Conservation (phyloP, 2,329 filamentous ascomycete genomes). For the Pseudopyricularia javanii region DNA sequence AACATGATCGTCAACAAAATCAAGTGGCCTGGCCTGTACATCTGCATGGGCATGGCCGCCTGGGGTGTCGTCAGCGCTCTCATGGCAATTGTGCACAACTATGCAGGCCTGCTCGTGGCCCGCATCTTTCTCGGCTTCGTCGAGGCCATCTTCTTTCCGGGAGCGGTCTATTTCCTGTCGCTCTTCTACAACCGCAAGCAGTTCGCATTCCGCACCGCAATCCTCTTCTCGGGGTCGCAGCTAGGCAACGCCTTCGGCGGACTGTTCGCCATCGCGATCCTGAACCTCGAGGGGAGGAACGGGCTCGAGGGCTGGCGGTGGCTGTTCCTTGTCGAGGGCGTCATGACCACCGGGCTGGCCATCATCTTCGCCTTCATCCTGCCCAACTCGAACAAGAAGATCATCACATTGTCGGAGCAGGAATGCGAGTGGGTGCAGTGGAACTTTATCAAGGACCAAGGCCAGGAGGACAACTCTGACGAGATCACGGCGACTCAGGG, state of each 20-base stretch:
- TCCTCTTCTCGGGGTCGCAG: constrained; percentile 18
- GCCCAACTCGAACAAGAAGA: constrained; percentile 11
- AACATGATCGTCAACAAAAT: constrained; percentile 22
- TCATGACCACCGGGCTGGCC: constrained; percentile 10
- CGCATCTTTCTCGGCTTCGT: constrained; percentile 39
- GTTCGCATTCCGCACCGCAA: constrained; percentile 18
- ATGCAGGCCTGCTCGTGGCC: constrained; percentile 25
- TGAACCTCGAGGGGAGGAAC: constrained; percentile 12
- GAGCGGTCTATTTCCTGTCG: constrained; percentile 23
- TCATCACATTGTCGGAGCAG: constrained; percentile 8
- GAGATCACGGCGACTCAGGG: constrained; percentile 16
- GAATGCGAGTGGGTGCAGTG: constrained; percentile 12
- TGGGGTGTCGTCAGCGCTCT: constrained; percentile 36
- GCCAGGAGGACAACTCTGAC: constrained; percentile 10
- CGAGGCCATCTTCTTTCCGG: constrained; percentile 43
- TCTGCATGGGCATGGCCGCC: constrained; percentile 33
- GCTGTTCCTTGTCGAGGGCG: constrained; percentile 17
- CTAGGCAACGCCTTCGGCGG: constrained; percentile 22
- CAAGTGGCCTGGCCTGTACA: constrained; percentile 32
- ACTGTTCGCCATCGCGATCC: constrained; percentile 19
- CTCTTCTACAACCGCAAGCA: constrained; percentile 27
- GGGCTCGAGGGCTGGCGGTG: constrained; percentile 15
- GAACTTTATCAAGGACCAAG: constrained; percentile 10
- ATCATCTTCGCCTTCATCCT: constrained; percentile 10
- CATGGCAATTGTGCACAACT: constrained; percentile 34